Percentiles rank a stretch among this genome's conserved stretches.
These are phyloP conservation scores for Cardamine occulta DNA, from an alignment of 345 rosid genomes.

Conservation along the genomic window DNA sequence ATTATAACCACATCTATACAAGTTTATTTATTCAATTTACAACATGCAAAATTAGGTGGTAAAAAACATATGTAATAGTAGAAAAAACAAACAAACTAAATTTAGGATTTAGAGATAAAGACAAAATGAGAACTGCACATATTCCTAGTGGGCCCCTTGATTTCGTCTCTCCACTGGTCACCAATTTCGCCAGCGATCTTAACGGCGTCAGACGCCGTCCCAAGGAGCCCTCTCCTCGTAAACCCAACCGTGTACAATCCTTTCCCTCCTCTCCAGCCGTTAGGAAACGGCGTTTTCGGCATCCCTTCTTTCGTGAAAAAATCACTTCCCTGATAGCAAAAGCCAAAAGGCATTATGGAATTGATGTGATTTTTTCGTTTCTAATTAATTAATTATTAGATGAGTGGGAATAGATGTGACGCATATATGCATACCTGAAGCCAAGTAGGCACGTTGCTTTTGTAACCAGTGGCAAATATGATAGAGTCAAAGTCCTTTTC, in stretches of 20 bases:
- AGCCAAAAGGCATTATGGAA: background rate
- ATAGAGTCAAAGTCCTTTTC: conserved; percentile 75
- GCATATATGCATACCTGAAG: conserved; percentile 59
- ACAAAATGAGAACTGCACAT: conserved; percentile 52
- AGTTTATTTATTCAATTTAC: conserved; percentile 38
- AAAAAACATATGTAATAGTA: background rate
- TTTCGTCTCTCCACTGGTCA: conserved; percentile 54
- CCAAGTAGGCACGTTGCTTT: conserved; percentile 92
- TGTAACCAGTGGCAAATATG: conserved; percentile 90
- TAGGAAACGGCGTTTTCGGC: conserved; percentile 78
- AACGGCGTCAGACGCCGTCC: conserved; percentile 74
- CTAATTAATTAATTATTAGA: background rate
- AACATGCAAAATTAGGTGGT: conserved; percentile 34
- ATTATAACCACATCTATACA: conserved; percentile 33
- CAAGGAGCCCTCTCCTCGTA: conserved; percentile 78
- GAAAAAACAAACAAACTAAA: background rate
- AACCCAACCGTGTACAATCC: conserved; percentile 91
- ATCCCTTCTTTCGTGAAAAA: conserved; percentile 79
- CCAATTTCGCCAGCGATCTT: conserved; percentile 68
- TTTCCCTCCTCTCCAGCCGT: conserved; percentile 79
- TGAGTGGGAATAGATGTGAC: conserved; percentile 18
- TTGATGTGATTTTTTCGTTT: background rate
- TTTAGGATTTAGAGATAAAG: conserved; percentile 40
- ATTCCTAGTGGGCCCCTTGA: conserved; percentile 36
- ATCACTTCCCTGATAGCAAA: conserved; percentile 53